phyloP scores from a whole-genome alignment of 2,329 filamentous ascomycete genomes.

The Fusarium sp. region DNA sequence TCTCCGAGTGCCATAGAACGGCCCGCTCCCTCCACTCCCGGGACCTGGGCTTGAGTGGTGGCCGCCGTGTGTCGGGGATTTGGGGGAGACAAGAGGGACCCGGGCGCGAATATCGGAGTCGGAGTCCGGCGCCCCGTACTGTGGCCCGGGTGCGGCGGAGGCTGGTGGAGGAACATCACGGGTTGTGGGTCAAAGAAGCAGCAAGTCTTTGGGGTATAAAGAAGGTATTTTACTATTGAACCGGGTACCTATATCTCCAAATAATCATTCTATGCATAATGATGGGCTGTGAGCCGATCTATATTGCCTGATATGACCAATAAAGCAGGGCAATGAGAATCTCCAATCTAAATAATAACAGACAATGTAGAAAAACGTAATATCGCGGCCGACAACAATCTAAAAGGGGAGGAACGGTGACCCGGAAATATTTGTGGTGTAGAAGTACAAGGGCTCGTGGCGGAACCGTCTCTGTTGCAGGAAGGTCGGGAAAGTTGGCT shows the following conservation, averaged over 20 bases:
- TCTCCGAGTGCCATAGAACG: not conserved
- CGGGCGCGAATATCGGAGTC: not conserved
- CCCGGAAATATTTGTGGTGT: too few relatives aligned
- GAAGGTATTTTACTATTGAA: not conserved
- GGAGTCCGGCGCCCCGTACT: constrained; percentile 9
- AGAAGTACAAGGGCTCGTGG: too few relatives aligned
- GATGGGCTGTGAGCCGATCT: not conserved
- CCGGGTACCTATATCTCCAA: not conserved
- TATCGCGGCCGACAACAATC: not conserved
- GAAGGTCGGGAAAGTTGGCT: too few relatives aligned
- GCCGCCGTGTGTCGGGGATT: not conserved
- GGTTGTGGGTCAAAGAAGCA: not conserved
- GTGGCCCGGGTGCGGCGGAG: not conserved
- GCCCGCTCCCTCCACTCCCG: not conserved
- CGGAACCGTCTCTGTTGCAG: too few relatives aligned
- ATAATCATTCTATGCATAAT: not conserved
- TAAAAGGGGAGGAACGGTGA: not conserved
- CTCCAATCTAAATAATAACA: not conserved
- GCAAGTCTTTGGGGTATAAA: not conserved
- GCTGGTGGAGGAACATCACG: not conserved
- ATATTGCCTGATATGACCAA: not conserved
- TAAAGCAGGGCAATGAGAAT: not conserved
- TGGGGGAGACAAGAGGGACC: not conserved
- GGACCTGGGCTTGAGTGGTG: not conserved
- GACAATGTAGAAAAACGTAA: not conserved